Percentiles rank a stretch among this genome's conserved stretches.
phyloP scores from a whole-genome alignment of 2,329 filamentous ascomycete species.

The Talaromyces sp. region DNA sequence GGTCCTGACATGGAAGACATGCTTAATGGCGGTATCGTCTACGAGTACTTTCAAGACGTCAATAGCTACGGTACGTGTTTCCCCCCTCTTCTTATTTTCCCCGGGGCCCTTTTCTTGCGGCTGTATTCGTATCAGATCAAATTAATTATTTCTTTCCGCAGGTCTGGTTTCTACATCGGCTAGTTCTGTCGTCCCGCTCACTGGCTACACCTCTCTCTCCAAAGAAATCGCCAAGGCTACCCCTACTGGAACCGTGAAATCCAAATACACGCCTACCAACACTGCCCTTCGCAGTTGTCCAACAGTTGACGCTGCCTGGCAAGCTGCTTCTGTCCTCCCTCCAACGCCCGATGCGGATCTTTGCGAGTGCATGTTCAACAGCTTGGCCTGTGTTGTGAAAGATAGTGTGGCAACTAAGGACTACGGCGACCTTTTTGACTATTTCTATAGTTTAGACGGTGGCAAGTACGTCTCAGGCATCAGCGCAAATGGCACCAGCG shows the following conservation, averaged over 20 bases:
- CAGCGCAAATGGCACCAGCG: conserved; percentile 30
- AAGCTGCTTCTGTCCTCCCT: conserved; percentile 64
- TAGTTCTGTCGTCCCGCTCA: conserved; percentile 58
- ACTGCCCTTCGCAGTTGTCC: conserved; percentile 67
- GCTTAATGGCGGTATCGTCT: conserved; percentile 95
- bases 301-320: conserved; percentile 59
- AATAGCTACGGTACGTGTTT: conserved; percentile 71
- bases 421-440: conserved; percentile 63
- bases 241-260: conserved; percentile 61
- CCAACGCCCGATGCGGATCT: conserved; percentile 72
- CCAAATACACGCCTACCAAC: conserved; percentile 69
- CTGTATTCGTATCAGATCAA: conserved; percentile 12
- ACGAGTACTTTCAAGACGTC: conserved; percentile 92
- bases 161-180: conserved; percentile 56
- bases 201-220: conserved; percentile 70
- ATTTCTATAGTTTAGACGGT: conserved; percentile 34
- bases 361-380: conserved; percentile 79
- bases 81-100: background rate
- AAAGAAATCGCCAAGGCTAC: conserved; percentile 63
- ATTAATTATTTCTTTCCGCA: conserved; percentile 16
- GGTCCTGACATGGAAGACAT: conserved; percentile 73
- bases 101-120: no score
- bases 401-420: conserved; percentile 52
- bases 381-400: conserved; percentile 65
- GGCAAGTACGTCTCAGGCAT: conserved; percentile 34